Evolutionary conservation across 257 asterid species (phyloP).

Genomic region (Cynanchum wilfordii): DNA sequence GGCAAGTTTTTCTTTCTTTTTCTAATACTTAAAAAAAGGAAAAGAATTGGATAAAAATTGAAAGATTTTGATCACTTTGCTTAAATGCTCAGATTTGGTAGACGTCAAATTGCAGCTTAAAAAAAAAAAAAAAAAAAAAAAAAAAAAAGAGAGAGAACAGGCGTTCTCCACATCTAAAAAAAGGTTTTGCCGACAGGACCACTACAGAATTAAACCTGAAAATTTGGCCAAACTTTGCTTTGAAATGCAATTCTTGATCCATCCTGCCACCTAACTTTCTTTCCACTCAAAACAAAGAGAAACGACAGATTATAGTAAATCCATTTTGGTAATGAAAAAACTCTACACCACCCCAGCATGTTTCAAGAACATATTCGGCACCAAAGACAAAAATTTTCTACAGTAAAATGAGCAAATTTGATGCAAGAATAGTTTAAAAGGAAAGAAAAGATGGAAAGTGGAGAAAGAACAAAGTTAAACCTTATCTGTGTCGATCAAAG

Average conservation of each 20-base stretch:
- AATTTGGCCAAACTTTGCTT: neutral
- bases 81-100: neutral
- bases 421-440: neutral
- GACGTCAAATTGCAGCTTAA: neutral
- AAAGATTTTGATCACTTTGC: no score
- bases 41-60: no score
- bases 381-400: neutral
- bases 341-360: neutral
- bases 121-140: neutral
- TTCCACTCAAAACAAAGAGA: no score
- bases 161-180: no score
- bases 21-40: neutral
- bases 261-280: neutral
- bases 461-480: neutral
- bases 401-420: neutral
- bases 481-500: neutral
- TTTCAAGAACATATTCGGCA: neutral
- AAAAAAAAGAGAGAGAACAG: neutral
- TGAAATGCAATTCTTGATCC: neutral
- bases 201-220: neutral
- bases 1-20: no score
- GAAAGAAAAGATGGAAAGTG: neutral
- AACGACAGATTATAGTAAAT: no score
- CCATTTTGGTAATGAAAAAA: no score
- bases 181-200: conserved; percentile 16